Evolutionary conservation across 2,329 filamentous ascomycete species (phyloP), one percentile per base, ranked within the genome.

Genomic region (Cladosporium sp.): DNA sequence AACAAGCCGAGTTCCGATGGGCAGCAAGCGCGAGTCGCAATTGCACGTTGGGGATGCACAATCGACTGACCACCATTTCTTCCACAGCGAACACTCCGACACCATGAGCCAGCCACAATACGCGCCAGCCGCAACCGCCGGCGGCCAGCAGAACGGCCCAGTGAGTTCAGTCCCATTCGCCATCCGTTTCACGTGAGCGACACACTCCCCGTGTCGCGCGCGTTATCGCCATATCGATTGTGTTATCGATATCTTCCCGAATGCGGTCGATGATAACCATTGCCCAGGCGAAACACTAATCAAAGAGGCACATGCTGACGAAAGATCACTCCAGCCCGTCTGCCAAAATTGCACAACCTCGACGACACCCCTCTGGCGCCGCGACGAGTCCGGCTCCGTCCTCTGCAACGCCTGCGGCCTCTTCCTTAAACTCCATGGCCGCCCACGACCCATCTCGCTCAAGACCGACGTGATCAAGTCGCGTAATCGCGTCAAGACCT

Each of bases 391-490:
- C 74, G 95, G 95, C 71, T 91, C 93, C 0, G 94, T 99, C 44
- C 90, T 99, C 62, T 99, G 95, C 88, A 99, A 99, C 81, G 95
- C 95, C 75, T 99, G 95, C 80, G 95, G 95, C 67, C 86, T 99
- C 65, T 99, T 98, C 80, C 86, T 98, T 74, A 99, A 99, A 85
- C 86, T 99, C 72, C 95, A 99, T 78, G 93, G 93, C 69, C 91
- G 93, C 29, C 88, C 95, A 67, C 89, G 95, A 65, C 95, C 95
- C 72, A 97, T 97, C 78, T 96, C 92, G 73, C 86, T 99, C 73
- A 99, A 99, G 85, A 98, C 95, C 58, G 95, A 99, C 83, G 94
- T 98, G 72, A 99, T 99, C 83, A 99, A 99, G 84, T 97, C 93
- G 83, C 92, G 95, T 75, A 99, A 99, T 81, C 89, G 95, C 70